Conservation (phyloP, 176 grass and related monocot species). For the bread wheat (Triticum aestivum) region DNA sequence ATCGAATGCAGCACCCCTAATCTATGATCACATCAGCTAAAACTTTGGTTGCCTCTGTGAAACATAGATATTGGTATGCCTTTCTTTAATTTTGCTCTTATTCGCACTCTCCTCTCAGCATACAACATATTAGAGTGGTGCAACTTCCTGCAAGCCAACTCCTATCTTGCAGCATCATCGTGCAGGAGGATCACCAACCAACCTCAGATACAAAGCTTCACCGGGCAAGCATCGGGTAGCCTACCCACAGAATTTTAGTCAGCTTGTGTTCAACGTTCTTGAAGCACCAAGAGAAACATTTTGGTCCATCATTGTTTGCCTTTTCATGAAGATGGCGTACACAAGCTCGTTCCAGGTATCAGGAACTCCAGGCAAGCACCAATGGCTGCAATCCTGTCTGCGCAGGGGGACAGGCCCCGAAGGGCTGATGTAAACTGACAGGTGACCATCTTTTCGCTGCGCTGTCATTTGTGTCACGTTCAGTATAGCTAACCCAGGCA, state of each 20-base stretch:
- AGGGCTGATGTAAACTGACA: conserved; percentile 59
- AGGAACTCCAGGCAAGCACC: conserved; percentile 90
- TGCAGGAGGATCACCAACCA: background rate
- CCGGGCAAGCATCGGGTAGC: background rate
- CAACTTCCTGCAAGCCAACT: conserved; percentile 27
- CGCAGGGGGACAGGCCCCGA: conserved; percentile 46
- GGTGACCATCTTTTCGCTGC: conserved; percentile 72
- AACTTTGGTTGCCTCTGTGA: background rate
- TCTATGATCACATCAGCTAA: background rate
- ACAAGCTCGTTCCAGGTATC: conserved; percentile 95
- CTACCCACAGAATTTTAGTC: background rate
- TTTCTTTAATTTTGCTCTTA: background rate
- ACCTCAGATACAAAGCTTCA: background rate
- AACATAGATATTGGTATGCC: conserved; percentile 1
- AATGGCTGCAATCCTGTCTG: conserved; percentile 90
- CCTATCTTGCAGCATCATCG: background rate
- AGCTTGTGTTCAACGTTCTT: background rate
- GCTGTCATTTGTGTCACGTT: conserved; percentile 84
- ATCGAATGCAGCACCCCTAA: background rate
- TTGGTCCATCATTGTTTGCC: conserved; percentile 14
- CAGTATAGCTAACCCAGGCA: conserved; percentile 46
- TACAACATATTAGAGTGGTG: background rate
- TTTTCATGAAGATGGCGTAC: conserved; percentile 58
- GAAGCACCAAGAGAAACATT: conserved; percentile 9
- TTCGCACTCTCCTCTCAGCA: conserved; percentile 1